Base-by-base conservation (phyloP, 2,329 filamentous ascomycete genomes). In the Sarocladium strictum region DNA sequence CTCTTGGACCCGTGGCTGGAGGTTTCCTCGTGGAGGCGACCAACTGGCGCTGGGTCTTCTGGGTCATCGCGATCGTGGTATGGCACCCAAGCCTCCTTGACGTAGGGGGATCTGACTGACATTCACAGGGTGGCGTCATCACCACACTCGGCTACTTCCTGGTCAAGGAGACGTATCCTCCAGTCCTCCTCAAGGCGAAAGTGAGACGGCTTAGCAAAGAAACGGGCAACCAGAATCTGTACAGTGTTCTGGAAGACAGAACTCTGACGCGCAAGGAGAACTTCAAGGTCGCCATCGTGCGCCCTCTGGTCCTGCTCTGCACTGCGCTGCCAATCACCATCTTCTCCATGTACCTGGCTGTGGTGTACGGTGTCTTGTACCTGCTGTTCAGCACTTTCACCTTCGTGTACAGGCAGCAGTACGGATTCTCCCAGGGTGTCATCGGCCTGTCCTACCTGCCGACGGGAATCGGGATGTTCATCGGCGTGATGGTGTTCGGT, bases 91-190 rank as follows among this genome's bases (percentile, higher is more conserved):
- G 2, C 4, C 12, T 23, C 35, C 1, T 9, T 12, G 2, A 14
- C 1, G 1, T 11, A 27, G 49, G 35, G 10, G n/a, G 14, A 27
- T 4, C n/a, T 29, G 23, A 26, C 43, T 49, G 19, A 49, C 24
- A 17, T 1, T 5, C 3, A 1, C 21, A 65, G 64, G 58, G 62
- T 10, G 72, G 69, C 14, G 51, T 62, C 0, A 57, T 76, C 3
- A 54, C 65, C 0, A 6, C 1, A 58, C 55, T 35, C 15, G 47
- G 47, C 19, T 60, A 59, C 53, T 67, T 76, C 51, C 65, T 81
- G n/a, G 67, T 86, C n/a, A 78, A 83, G 56, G 85, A 88, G 62
- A 78, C 76, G n/a, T 87, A 85, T 57, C 73, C 79, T 0, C 77
- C 82, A 0, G 69, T 71, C 0, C 70, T 88, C 1, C 73, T 88